These are phyloP conservation scores for Saturnispora dispora DNA, from an alignment of 805 yeast genomes.

Conservation along the genomic window DNA sequence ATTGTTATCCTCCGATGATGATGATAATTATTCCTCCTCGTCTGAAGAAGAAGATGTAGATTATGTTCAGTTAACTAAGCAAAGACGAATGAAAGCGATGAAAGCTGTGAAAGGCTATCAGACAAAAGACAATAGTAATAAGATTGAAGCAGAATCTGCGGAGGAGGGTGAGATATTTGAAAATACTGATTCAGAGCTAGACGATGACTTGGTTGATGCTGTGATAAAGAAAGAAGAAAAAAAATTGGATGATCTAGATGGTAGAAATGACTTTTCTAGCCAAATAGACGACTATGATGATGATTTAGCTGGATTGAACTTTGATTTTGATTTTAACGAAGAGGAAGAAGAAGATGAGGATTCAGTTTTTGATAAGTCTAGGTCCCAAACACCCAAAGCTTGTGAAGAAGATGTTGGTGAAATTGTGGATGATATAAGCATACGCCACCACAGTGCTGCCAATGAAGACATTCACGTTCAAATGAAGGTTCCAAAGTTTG, in stretches of 20 bases:
- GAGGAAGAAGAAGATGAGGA: conserved; percentile 29
- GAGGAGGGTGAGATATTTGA: conserved; percentile 19
- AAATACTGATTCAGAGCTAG: conserved; percentile 31
- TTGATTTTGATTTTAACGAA: conserved; percentile 16
- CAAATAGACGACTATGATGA: conserved; percentile 3
- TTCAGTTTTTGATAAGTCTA: conserved; percentile 16
- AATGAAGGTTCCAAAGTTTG: conserved; percentile 43
- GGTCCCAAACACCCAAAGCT: conserved; percentile 15
- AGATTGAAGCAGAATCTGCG: conserved; percentile 3
- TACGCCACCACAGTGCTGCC: conserved; percentile 12
- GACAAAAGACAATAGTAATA: conserved; percentile 4
- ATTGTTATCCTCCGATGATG: conserved; percentile 13
- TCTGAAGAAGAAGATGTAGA: conserved; percentile 62
- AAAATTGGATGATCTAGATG: conserved; percentile 17
- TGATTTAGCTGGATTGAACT: conserved; percentile 21
- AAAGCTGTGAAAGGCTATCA: conserved; percentile 32
- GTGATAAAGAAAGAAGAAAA: conserved; percentile 36
- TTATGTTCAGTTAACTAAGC: conserved; percentile 62
- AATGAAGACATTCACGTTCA: conserved; percentile 19
- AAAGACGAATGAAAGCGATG: conserved; percentile 49
- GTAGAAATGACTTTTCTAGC: conserved; percentile 24
- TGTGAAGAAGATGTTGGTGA: conserved; percentile 65
- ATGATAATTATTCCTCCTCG: conserved; percentile 28
- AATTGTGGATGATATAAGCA: conserved; percentile 28
- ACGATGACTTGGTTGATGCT: conserved; percentile 34